Evolutionary conservation across 2,329 filamentous ascomycete genomes (phyloP).

Genomic region (Zymoseptoria tritici): DNA sequence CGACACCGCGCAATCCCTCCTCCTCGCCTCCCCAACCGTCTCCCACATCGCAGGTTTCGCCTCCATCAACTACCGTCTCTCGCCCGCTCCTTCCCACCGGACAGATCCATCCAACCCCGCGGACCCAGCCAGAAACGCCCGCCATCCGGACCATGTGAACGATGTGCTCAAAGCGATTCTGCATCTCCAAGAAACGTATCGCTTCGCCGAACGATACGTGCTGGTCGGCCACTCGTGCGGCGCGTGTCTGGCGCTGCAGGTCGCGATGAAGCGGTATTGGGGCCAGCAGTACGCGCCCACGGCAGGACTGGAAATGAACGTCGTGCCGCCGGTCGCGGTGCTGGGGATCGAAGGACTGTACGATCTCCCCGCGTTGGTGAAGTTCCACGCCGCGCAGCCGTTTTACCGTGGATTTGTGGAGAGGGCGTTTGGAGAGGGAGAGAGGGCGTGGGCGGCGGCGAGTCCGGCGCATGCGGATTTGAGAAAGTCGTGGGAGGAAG

Average conservation of each 20-base stretch:
- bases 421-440: slow-evolving; percentile 53
- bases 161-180: slow-evolving; percentile 49
- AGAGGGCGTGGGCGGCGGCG: slow-evolving; percentile 44
- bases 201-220: slow-evolving; percentile 43
- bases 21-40: slow-evolving; percentile 23
- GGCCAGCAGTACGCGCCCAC: slow-evolving; percentile 23
- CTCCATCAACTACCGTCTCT: slow-evolving; percentile 59
- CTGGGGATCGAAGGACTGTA: slow-evolving; percentile 61
- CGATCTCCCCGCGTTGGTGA: slow-evolving; percentile 50
- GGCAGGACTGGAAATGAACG: slow-evolving; percentile 18
- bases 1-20: slow-evolving; percentile 30
- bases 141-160: slow-evolving; percentile 54
- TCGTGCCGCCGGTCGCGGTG: slow-evolving; percentile 44
- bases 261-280: slow-evolving; percentile 42
- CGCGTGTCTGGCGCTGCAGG: slow-evolving; percentile 56
- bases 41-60: slow-evolving; percentile 52
- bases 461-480: slow-evolving; percentile 48
- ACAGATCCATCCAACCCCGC: slow-evolving; percentile 41
- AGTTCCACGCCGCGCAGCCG: slow-evolving; percentile 35
- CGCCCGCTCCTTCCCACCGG: slow-evolving; percentile 40
- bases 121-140: slow-evolving; percentile 41
- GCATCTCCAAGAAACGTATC: slow-evolving; percentile 43
- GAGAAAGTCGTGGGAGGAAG: slow-evolving; percentile 34
- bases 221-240: slow-evolving; percentile 58
- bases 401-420: slow-evolving; percentile 53